Base-by-base conservation (phyloP, 2,329 filamentous ascomycete species). In the Aspergillus japonicus region DNA sequence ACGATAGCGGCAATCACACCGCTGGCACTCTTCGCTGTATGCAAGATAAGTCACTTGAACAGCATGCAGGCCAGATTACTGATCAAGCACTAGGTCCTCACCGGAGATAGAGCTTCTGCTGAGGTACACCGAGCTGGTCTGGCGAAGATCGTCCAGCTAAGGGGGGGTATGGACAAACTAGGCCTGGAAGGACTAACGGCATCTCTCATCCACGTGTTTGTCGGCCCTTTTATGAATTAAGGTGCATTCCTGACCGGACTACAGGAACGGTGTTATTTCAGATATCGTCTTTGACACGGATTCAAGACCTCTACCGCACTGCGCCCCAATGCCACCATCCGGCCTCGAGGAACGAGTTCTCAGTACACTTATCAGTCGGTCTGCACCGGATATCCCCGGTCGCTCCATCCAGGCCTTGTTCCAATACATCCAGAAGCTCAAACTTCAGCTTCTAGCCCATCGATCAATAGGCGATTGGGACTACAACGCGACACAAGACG, bases 241-340 rank as follows among this genome's bases (percentile, higher is more conserved):
- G 2, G 8, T 29, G 19, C 4, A 14, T 4, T 1, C 7, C 16
- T 24, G 16, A 5, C 47, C 50, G 31, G 51, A 4, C 1, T 11
- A 19, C 55, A 57, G 55, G 48, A 57, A 57, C 11, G 47, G 12
- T 19, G 50, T 57, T 3, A 51, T 57, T 23, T 57, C 50, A n/a
- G 35, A 57, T 24, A 35, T 57, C 1, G 21, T 29, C 8, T 57
- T 57, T 35, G 55, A 57, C 23, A 19, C 47, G 7, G n/a, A 19
- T 1, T 42, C 14, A 5, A 6, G n/a, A 12, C n/a, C 12, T 7
- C 5, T 14, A 11, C 5, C 1, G 21, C 4, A 16, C 49, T 12
- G 24, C 7, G 35, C 21, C 12, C 26, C 19, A 6, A 14, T 33
- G 16, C 23, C 55, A 2, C 19, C n/a, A 44, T 10, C 23, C 2